These are phyloP conservation scores for Saturnispora sekii DNA, from an alignment of 805 yeast genomes.

Conservation along the genomic window DNA sequence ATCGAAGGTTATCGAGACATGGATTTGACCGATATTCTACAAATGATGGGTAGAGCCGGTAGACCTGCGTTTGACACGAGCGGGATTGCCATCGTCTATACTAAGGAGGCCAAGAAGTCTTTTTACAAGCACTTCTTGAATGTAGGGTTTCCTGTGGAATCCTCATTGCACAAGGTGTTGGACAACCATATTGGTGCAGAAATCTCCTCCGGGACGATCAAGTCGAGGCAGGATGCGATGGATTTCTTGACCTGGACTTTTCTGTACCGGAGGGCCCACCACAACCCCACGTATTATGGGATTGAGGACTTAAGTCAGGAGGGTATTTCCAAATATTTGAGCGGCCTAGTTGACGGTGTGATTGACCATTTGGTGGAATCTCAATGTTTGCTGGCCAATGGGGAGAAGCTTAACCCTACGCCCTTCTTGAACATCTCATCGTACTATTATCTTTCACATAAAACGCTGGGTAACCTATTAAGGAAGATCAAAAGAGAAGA, in stretches of 20 bases:
- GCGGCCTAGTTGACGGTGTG: conserved; percentile 58
- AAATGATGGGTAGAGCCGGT: conserved; percentile 84
- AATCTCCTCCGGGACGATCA: conserved; percentile 59
- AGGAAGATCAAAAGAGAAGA: conserved; percentile 36
- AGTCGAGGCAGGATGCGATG: conserved; percentile 56
- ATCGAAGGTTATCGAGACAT: conserved; percentile 66
- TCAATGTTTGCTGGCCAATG: conserved; percentile 53
- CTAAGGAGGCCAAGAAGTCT: conserved; percentile 64
- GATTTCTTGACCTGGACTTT: conserved; percentile 74
- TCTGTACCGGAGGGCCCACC: conserved; percentile 61
- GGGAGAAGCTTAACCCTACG: conserved; percentile 48
- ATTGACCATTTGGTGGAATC: conserved; percentile 62
- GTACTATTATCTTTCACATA: conserved; percentile 87
- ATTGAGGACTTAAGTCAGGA: conserved; percentile 48
- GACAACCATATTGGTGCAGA: conserved; percentile 79
- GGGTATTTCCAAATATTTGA: conserved; percentile 50
- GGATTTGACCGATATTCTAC: conserved; percentile 75
- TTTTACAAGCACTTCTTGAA: conserved; percentile 72
- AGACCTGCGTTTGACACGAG: conserved; percentile 73
- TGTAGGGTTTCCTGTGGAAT: conserved; percentile 76
- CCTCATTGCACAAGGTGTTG: conserved; percentile 66
- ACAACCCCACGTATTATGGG: conserved; percentile 70
- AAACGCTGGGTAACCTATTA: conserved; percentile 66
- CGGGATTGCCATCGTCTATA: conserved; percentile 68
- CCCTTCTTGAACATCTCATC: conserved; percentile 80